phyloP scores from a whole-genome alignment of 2,329 filamentous ascomycete species.

The Pezicula neosporulosa region DNA sequence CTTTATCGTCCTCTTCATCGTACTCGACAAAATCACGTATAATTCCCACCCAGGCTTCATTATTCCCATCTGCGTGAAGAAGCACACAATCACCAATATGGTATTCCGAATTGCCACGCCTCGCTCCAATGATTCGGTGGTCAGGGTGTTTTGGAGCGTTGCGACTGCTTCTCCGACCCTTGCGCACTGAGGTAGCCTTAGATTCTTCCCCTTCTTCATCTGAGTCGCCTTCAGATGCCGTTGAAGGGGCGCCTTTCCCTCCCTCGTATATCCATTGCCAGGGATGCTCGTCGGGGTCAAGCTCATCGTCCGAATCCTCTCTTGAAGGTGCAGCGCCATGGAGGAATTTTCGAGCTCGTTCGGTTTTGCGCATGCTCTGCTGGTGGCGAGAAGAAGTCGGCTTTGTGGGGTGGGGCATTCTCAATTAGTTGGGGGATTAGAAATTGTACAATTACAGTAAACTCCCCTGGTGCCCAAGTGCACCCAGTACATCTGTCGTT shows the following conservation, averaged over 20 bases:
- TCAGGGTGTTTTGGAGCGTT: conserved; percentile 24
- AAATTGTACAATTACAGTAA: background rate
- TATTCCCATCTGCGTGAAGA: conserved; percentile 80
- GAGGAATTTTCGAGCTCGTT: conserved; percentile 36
- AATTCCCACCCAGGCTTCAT: conserved; percentile 90
- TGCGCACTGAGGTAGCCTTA: conserved; percentile 8
- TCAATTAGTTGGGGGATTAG: background rate
- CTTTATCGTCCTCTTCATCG: conserved; percentile 71
- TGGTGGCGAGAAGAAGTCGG: background rate
- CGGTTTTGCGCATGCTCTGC: conserved; percentile 15
- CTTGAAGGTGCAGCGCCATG: conserved; percentile 26
- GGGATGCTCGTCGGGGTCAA: conserved; percentile 66
- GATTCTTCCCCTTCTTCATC: conserved; percentile 10
- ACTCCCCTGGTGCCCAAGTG: background rate
- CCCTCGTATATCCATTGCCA: conserved; percentile 77
- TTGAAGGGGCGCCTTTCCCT: conserved; percentile 11
- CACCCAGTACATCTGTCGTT: too few relatives aligned
- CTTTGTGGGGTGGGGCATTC: background rate
- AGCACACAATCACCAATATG: conserved; percentile 79
- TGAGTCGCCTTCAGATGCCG: conserved; percentile 1
- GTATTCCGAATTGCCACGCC: conserved; percentile 79
- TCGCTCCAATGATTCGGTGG: conserved; percentile 70
- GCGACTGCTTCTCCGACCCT: conserved; percentile 21
- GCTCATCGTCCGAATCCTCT: conserved; percentile 87
- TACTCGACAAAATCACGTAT: conserved; percentile 78